Base-by-base conservation (phyloP, 148 eudicot species). In the Mesembryanthemum crystallinum region DNA sequence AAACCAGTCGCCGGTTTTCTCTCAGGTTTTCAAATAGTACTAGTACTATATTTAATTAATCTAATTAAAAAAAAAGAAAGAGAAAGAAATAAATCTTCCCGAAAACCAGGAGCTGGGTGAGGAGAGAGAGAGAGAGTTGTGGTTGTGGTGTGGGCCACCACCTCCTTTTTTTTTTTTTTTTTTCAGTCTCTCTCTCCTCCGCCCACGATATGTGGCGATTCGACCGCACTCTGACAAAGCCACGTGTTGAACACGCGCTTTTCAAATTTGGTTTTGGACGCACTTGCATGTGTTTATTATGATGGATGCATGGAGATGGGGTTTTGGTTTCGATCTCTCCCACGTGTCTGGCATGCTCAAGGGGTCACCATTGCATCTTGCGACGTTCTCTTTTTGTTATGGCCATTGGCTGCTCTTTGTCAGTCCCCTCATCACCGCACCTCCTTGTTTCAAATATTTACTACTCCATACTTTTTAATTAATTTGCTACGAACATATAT, bases 271-370 rank as follows among this genome's bases (percentile, higher is more conserved):
- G 1, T 11, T 62, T 80, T 79, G 82, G 55, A 74, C 10, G 29
- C 20, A 60, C 62, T 67, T 79, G 82, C 82, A 78, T 78, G 81
- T 8, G n/a, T n/a, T n/a, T n/a, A n/a, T n/a, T n/a, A n/a, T n/a
- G n/a, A n/a, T n/a, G n/a, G n/a, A n/a, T n/a, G n/a, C n/a, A n/a
- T n/a, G n/a, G n/a, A n/a, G n/a, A 45, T 45, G 49, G 14, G 12
- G 49, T 12, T 39, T 8, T 37, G 42, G 66, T 61, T 13, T 0
- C 43, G 24, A 21, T 23, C 25, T 13, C 7, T 18, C 42, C 33
- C 79, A 80, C 83, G 83, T 80, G 83, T 43, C 76, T 35, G 14
- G 18, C 82, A 79, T 79, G 82, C 82, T n/a, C n/a, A n/a, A n/a
- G n/a, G n/a, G n/a, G n/a, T n/a, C n/a, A n/a, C n/a, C n/a, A n/a